Base-by-base conservation (phyloP, 2,329 filamentous ascomycete genomes). In the Sclerotinia borealis region DNA sequence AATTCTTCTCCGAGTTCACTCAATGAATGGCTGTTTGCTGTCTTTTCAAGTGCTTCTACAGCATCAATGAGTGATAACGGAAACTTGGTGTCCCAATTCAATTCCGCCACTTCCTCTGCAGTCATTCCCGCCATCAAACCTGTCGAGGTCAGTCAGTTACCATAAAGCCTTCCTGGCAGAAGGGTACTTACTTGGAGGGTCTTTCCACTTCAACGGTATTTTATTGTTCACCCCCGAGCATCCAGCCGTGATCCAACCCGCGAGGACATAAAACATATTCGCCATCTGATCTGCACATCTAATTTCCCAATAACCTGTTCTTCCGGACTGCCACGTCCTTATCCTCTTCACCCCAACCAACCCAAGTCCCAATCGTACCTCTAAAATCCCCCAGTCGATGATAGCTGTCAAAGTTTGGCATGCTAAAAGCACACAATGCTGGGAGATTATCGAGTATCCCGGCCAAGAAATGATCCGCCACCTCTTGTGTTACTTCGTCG, bases 381-480 rank as follows among this genome's bases (percentile, higher is more conserved):
- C 48, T 50, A 34, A 13, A 29, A 25, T 47, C 27, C 19, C 59
- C 59, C n/a, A 61, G 4, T 15, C 47, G 59, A 39, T 34, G 48
- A 56, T 58, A 64, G 58, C 63, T 64, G 36, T 64, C 63, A 45
- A 39, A 56, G 31, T 61, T 62, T 17, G 58, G 63, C 63, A 64
- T 61, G n/a, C 54, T 55, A 63, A 95, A 87, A 0, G 90, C 89
- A 22, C 81, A 77, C 19, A 95, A 76, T 2, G 85, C 82, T 0
- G 81, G 80, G 6, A 92, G 79, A 70, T 91, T 86, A 15, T 78
- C 75, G 3, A 95, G 77, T 0, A 95, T 78, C 0, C 88, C 89
- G 0, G 86, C 88, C 59, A 92, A 88, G 75, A 93, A 93, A 0
- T 79, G 72, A 56, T 85, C 80, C 71, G 88, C 86, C 0, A 80